Evolutionary conservation across 768 basidiomycete species (phyloP).

Genomic region (Calocybe cyanea): DNA sequence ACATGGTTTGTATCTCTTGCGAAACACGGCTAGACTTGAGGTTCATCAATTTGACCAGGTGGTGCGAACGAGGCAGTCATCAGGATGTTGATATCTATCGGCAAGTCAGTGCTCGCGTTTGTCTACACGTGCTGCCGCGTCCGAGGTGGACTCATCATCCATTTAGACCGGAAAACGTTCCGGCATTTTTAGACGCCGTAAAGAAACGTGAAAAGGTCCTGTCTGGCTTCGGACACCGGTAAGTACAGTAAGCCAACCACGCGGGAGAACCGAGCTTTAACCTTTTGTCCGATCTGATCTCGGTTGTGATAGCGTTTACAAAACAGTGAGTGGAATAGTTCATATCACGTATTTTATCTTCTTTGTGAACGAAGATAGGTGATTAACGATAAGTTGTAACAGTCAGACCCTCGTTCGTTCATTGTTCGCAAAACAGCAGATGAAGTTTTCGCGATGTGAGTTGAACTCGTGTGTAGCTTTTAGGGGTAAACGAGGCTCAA

Average conservation of each 20-base stretch:
- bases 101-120: slow-evolving; percentile 48
- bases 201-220: slow-evolving; percentile 86
- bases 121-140: too few relatives aligned
- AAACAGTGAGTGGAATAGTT: slow-evolving; percentile 45
- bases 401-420: slow-evolving; percentile 90
- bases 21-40: not conserved
- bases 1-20: slow-evolving; percentile 53
- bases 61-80: slow-evolving; percentile 95
- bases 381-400: too few relatives aligned
- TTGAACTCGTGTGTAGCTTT: not conserved
- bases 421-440: slow-evolving; percentile 89
- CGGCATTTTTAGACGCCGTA: slow-evolving; percentile 80
- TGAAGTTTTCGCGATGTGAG: slow-evolving; percentile 86
- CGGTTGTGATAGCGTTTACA: slow-evolving; percentile 52
- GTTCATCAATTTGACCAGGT: slow-evolving; percentile 34
- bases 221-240: slow-evolving; percentile 89
- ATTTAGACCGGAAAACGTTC: slow-evolving; percentile 70
- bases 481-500: not conserved
- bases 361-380: too few relatives aligned
- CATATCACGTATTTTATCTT: not conserved
- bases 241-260: slow-evolving; percentile 15
- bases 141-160: not conserved
- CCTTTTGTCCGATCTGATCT: not conserved
- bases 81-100: slow-evolving; percentile 88
- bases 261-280: not conserved